Evolutionary conservation across 495 filamentous ascomycete genomes (phyloP), one percentile per base, ranked within the genome.

Genomic region (Xylaria telfairii): DNA sequence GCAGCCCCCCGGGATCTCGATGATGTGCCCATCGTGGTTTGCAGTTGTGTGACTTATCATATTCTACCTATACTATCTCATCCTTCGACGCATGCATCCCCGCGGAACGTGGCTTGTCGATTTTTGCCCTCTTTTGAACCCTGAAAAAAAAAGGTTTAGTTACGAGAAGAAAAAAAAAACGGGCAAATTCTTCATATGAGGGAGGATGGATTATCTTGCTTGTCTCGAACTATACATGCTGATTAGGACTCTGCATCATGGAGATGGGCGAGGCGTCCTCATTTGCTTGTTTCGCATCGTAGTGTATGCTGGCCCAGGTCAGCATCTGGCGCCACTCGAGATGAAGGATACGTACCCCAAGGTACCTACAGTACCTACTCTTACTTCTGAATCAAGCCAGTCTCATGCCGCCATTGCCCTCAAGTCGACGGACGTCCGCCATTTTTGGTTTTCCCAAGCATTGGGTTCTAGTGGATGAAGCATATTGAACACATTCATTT

Each of bases 281-380:
- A 17, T 42, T 61, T 62, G 37, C 34, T 62, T 24, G 37, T 42
- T 57, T 26, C 21, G 59, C 21, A 62, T 42, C 28, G 32, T 37
- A 21, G 8, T 21, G 15, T 37, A 28, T 17, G 34, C 46, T 30
- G n/a, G 32, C 5, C 28, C 64, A 54, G 47, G 46, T 54, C 64
- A 66, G 64, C 64, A 37, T 13, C 28, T 53, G 34, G 41, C 46
- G 64, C 64, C 47, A 66, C 47, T 19, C 64, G n/a, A 12, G 34
- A 54, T 41, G 32, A 34, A n/a, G 5, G 9, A 64, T n/a, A 59
- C 56, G 28, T 37, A n/a, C 19, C 17, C 7, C n/a, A n/a, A n/a
- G n/a, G n/a, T n/a, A n/a, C n/a, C n/a, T n/a, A n/a, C n/a, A n/a
- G n/a, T 57, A n/a, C 17, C 21, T 41, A 28, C 15, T 37, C 62